Evolutionary conservation across 306 rosid genomes (phyloP).

Genomic region (Bauhinia variegata): DNA sequence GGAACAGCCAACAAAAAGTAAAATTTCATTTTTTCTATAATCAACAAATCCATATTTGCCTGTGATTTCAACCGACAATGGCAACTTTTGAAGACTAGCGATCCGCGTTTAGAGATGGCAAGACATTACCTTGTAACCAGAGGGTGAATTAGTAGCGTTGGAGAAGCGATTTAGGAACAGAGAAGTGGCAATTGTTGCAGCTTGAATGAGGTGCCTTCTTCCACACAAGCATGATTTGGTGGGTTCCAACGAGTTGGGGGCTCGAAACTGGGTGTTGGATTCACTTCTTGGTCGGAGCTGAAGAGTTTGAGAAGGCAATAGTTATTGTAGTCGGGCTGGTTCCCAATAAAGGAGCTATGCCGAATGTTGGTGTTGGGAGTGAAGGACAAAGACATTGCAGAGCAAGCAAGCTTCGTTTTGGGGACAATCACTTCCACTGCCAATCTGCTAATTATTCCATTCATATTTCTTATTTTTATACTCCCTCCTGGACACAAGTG

Average conservation of each 20-base stretch:
- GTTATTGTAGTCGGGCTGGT: slow-evolving; percentile 10
- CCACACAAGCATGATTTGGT: slow-evolving; percentile 61
- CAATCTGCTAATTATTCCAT: too few species aligned
- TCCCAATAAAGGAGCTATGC: neutral
- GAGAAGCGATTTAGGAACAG: slow-evolving; percentile 52
- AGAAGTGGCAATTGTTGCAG: slow-evolving; percentile 48
- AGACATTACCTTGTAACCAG: slow-evolving; percentile 58
- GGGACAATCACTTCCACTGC: too few species aligned
- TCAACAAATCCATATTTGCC: neutral
- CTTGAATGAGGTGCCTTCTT: slow-evolving; percentile 67
- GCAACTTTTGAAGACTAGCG: neutral
- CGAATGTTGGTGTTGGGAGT: slow-evolving; percentile 22
- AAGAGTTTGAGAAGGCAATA: slow-evolving; percentile 12
- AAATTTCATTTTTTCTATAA: neutral
- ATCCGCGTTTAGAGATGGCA: neutral
- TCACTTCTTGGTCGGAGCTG: slow-evolving; percentile 35
- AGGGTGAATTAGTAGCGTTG: slow-evolving; percentile 43
- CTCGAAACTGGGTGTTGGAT: slow-evolving; percentile 28
- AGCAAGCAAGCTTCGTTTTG: slow-evolving; percentile 29
- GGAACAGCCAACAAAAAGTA: slow-evolving; percentile 47
- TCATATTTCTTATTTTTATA: too few species aligned
- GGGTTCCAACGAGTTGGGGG: slow-evolving; percentile 26
- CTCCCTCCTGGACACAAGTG: too few species aligned
- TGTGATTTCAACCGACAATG: slow-evolving; percentile 11
- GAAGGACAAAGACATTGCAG: slow-evolving; percentile 22